These are phyloP conservation scores for Trichoderma sp. DNA, from an alignment of 2,329 filamentous ascomycete genomes.

Conservation along the genomic window DNA sequence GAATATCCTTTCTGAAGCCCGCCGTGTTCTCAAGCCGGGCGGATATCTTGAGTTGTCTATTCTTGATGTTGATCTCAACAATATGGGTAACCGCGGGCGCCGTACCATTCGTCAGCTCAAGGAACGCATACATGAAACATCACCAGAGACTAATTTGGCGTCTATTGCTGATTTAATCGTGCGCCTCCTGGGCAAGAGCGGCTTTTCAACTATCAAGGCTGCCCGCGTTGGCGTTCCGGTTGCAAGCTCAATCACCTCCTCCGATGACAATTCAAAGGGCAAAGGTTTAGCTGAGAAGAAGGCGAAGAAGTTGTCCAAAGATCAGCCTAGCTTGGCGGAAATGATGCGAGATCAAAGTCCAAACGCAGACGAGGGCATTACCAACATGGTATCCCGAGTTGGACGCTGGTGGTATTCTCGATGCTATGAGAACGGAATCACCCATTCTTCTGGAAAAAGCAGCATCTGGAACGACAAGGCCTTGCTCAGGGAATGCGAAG, in stretches of 20 bases:
- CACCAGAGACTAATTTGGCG: conserved; percentile 59
- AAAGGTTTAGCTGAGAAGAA: conserved; percentile 28
- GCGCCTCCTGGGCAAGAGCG: conserved; percentile 63
- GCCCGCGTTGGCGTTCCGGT: conserved; percentile 78
- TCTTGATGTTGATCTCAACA: conserved; percentile 76
- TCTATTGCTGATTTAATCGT: conserved; percentile 62
- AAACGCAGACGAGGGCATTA: conserved; percentile 77
- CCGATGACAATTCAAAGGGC: conserved; percentile 24
- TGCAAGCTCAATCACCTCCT: conserved; percentile 48
- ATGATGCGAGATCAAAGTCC: conserved; percentile 70
- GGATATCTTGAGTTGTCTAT: conserved; percentile 78
- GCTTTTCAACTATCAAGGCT: conserved; percentile 70
- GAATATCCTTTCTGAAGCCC: conserved; percentile 70
- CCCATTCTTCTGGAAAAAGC: conserved; percentile 47
- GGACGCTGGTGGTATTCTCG: conserved; percentile 95
- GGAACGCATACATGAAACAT: conserved; percentile 62
- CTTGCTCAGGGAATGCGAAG: conserved; percentile 80
- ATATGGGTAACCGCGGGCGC: conserved; percentile 72
- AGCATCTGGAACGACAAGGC: conserved; percentile 79
- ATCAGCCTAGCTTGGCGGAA: conserved; percentile 62
- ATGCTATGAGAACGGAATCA: conserved; percentile 76
- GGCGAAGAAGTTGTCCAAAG: conserved; percentile 39
- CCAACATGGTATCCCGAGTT: conserved; percentile 87
- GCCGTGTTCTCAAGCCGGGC: conserved; percentile 73
- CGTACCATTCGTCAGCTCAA: conserved; percentile 69